Base-by-base conservation (phyloP, 148 eudicot species). In the Chenopodium suecicum region DNA sequence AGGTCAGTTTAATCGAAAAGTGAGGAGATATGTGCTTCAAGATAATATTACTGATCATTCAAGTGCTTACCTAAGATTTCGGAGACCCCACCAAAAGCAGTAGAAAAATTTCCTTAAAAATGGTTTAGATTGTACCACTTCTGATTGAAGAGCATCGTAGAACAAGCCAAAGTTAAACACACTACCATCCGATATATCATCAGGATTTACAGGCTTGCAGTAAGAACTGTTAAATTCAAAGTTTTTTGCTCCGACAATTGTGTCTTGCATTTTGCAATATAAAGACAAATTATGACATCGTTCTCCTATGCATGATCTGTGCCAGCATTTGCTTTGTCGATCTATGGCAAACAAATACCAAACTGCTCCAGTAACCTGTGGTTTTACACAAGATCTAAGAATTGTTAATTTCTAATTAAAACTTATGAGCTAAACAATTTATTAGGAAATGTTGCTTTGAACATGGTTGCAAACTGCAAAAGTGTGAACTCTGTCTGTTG, bases 41-140 rank as follows among this genome's bases (percentile, higher is more conserved):
- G 4, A 50, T 22, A 37, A 37, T 37, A 37, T 44, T 70, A 67
- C 23, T 58, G 67, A 54, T 5, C 10, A 52, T 11, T 23, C 17
- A 67, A 17, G 27, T 22, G 73, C 86, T 74, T 82, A 93, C 97
- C 98, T 95, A 54, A 95, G 86, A 83, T 82, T 92, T 70, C 88
- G 88, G 74, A 95, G 87, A 29, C 97, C 98, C 96, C 97, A 95
- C 98, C 98, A 95, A 80, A 93, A 93, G 84, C 98, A 93, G 76
- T 90, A 95, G 71, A 88, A 83, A 23, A 91, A 80, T 70, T 95
- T 95, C 73, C 74, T 13, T 3, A 86, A 85, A 76, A 95, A 95
- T 81, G 87, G 71, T 60, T 74, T 76, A 22, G 88, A 79, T 56
- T 88, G 83, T 46, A 89, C 90, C 23, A 95, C 87, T 23, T 44